phyloP scores from a whole-genome alignment of 2,329 filamentous ascomycete genomes.

The Lachnellula cervina region DNA sequence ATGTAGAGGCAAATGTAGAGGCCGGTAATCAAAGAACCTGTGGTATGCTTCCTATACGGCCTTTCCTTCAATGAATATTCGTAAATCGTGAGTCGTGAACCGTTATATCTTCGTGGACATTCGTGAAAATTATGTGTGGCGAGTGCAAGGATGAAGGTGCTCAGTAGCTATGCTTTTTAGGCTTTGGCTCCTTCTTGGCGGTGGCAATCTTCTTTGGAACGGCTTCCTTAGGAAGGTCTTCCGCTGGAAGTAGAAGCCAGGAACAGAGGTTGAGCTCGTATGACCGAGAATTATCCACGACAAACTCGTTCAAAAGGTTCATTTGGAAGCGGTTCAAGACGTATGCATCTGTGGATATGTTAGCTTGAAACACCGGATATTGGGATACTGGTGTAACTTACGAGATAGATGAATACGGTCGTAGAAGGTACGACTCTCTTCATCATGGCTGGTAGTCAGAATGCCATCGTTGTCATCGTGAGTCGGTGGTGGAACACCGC shows the following conservation, averaged over 20 bases:
- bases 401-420: constrained; percentile 52
- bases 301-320: not conserved
- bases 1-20: no score
- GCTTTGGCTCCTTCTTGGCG: not conserved
- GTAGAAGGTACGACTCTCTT: constrained; percentile 49
- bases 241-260: not conserved
- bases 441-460: constrained; percentile 33
- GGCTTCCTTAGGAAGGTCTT: not conserved
- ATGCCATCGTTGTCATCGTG: constrained; percentile 46
- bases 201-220: not conserved
- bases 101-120: no score
- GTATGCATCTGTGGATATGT: constrained; percentile 21
- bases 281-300: not conserved
- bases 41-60: no score
- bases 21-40: no score
- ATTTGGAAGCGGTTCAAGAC: constrained; percentile 20
- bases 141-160: no score
- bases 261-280: not conserved
- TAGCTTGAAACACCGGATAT: constrained; percentile 4
- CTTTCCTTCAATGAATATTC: no score
- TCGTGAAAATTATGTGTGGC: no score
- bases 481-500: constrained; percentile 51
- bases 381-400: constrained; percentile 36
- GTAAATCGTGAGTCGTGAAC: no score
- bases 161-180: no score